These are phyloP conservation scores for Plantago lanceolata DNA, from an alignment of 305 asterid species.

Conservation along the genomic window DNA sequence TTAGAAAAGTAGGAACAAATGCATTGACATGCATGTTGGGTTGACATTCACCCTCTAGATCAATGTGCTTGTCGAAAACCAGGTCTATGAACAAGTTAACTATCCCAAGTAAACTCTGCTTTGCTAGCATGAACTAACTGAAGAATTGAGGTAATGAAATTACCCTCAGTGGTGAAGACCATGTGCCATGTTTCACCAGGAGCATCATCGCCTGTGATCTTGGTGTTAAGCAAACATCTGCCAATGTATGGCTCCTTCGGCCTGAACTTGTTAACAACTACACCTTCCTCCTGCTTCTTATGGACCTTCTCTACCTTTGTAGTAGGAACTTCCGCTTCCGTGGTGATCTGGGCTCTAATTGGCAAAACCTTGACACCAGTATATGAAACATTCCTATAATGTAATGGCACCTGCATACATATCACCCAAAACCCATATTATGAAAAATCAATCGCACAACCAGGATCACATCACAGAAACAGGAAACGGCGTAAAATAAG, in stretches of 20 bases:
- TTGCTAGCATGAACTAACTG: neutral
- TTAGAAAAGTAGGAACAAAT: no score
- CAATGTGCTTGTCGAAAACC: no score
- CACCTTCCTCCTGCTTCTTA: constrained; percentile 85
- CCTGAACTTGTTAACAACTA: constrained; percentile 71
- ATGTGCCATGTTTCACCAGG: constrained; percentile 99
- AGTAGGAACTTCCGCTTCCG: constrained; percentile 52
- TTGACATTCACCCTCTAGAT: no score
- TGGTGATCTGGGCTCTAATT: constrained; percentile 80
- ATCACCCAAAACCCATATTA: neutral
- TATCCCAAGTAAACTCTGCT: neutral
- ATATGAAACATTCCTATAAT: constrained; percentile 48
- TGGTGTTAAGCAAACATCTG: constrained; percentile 86
- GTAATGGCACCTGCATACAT: constrained; percentile 51
- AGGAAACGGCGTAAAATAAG: neutral
- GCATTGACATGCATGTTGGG: no score
- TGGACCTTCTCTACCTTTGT: constrained; percentile 66
- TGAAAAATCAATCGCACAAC: neutral
- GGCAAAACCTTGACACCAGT: constrained; percentile 40
- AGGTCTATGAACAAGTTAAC: neutral
- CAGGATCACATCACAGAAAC: neutral
- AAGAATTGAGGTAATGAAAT: neutral
- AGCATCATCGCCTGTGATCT: constrained; percentile 96
- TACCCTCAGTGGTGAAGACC: constrained; percentile 97
- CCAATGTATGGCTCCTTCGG: constrained; percentile 86